Conservation (phyloP, 2,329 filamentous ascomycete genomes). For the Colletotrichum costaricense region DNA sequence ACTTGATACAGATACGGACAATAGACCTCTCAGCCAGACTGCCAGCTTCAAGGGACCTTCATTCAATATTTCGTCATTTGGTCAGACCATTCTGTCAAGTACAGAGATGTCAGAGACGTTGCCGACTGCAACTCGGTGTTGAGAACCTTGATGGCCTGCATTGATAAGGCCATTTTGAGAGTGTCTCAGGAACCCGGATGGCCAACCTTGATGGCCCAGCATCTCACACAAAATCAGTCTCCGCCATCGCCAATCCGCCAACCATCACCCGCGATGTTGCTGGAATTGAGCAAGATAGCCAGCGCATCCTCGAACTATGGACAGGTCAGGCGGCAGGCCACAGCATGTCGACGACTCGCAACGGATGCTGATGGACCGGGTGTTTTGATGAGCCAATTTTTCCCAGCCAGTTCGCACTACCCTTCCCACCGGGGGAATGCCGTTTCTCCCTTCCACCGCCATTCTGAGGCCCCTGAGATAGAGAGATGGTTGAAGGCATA, state of each 20-base stretch:
- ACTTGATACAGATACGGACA: too few relatives aligned
- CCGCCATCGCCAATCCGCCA: conserved; percentile 13
- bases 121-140: neutral
- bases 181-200: conserved; percentile 31
- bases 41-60: neutral
- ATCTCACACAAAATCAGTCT: neutral
- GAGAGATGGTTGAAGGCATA: conserved; percentile 11
- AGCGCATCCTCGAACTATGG: conserved; percentile 11
- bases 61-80: neutral
- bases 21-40: too few relatives aligned
- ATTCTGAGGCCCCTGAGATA: neutral
- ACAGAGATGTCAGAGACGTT: neutral
- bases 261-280: conserved; percentile 11
- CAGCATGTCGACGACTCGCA: conserved; percentile 1
- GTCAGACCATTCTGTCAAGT: neutral
- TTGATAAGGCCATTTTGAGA: conserved; percentile 17
- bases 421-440: neutral
- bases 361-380: conserved; percentile 14
- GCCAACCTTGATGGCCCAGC: conserved; percentile 36
- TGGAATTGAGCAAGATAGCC: conserved; percentile 4
- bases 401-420: conserved; percentile 12
- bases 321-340: conserved; percentile 7
- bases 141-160: conserved; percentile 35
- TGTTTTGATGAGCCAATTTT: conserved; percentile 25
- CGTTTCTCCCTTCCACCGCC: conserved; percentile 25